phyloP scores from a whole-genome alignment of 2,329 filamentous ascomycete genomes.

The Cytospora paraplurivora region DNA sequence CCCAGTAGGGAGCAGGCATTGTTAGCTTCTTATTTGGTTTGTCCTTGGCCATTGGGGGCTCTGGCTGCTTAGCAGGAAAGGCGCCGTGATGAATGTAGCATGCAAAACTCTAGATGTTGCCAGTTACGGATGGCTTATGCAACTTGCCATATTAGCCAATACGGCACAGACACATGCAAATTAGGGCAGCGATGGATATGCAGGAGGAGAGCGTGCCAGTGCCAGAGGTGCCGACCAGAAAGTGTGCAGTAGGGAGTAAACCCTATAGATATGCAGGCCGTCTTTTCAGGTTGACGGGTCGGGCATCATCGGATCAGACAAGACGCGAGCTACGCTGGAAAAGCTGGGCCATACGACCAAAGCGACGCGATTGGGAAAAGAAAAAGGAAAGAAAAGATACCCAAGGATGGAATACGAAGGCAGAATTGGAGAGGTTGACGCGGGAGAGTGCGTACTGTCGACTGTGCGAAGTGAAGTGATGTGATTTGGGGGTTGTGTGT shows the following conservation, averaged over 20 bases:
- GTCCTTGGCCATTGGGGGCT: slow-evolving; percentile 27
- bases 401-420: slow-evolving; percentile 15
- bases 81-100: slow-evolving; percentile 29
- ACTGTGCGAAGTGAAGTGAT: not conserved
- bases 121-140: slow-evolving; percentile 26
- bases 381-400: not conserved
- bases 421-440: slow-evolving; percentile 16
- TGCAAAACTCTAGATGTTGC: slow-evolving; percentile 23
- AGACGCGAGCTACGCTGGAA: not conserved
- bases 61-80: slow-evolving; percentile 34
- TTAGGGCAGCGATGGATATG: slow-evolving; percentile 24
- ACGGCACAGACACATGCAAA: slow-evolving; percentile 23
- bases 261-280: not conserved
- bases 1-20: slow-evolving; percentile 61
- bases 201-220: slow-evolving; percentile 16
- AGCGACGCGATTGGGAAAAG: not conserved
- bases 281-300: not conserved
- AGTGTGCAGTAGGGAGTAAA: not conserved
- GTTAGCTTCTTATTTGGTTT: slow-evolving; percentile 32
- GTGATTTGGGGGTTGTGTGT: not conserved
- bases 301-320: slow-evolving; percentile 3
- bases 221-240: not conserved
- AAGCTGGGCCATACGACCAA: not conserved
- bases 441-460: not conserved
- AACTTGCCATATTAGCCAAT: slow-evolving; percentile 28